Evolutionary conservation across 805 yeast species (phyloP), one percentile per base, ranked within the genome.

Genomic region (Komagataella populi): DNA sequence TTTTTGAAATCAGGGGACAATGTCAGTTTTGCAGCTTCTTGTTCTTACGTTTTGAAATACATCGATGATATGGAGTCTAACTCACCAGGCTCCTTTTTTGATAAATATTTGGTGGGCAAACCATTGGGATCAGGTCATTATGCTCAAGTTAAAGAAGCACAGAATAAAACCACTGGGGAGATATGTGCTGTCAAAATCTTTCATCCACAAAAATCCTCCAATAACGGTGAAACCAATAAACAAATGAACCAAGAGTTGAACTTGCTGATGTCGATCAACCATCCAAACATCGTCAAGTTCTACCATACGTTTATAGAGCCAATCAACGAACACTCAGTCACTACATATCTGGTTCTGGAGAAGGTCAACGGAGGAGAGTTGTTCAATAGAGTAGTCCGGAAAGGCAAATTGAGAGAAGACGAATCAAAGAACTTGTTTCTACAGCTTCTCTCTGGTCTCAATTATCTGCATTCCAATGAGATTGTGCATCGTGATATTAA

Each of bases 401-500:
- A 84, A 66, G 80, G 80, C 52, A 76, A 73, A 54, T 64, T 85
- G 17, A 61, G 81, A 43, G 82, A 81, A 58, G 71, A 72, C 48
- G 91, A 85, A 60, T 75, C 89, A 0, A 76, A 72, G 52, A 77
- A 78, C 0, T 66, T 85, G 2, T 80, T 80, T 58, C 62, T 54
- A 36, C 83, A 78, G 55, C 69, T 78, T 55, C 49, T 68, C 17
- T 48, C 55, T 59, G 99, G 97, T 5, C 70, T 91, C 57, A 82
- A 83, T 59, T 91, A 88, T 64, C 81, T 91, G 53, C 99, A 91
- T 64, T 79, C 89, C 4, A 95, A 95, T 8, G 95, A 88, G 61
- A 96, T 91, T 23, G 77, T 91, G 51, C 98, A 93, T 66, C 77
- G 99, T 50, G 98, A 91, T 67, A 72, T 91, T 59, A 91, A 93